phyloP scores from a whole-genome alignment of 768 basidiomycete species.

The Astraeus odoratus region DNA sequence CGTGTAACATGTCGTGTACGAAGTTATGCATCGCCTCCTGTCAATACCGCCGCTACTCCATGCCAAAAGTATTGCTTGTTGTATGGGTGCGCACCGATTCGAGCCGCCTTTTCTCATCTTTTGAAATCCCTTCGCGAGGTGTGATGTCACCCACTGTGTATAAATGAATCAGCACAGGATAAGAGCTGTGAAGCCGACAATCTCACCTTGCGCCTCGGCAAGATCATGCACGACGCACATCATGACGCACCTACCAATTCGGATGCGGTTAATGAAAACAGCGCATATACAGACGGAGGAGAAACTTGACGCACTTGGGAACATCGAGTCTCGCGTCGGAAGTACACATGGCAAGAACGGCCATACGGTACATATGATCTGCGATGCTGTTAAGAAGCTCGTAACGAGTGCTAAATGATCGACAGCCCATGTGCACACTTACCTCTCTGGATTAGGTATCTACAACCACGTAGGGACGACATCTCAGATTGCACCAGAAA shows the following conservation, averaged over 20 bases:
- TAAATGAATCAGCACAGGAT: not conserved
- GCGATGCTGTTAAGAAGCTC: constrained; percentile 54
- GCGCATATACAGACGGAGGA: not conserved
- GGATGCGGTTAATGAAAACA: not conserved
- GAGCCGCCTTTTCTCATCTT: constrained; percentile 68
- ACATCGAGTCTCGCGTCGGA: constrained; percentile 68
- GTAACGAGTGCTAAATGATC: not conserved
- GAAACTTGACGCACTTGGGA: constrained; percentile 48
- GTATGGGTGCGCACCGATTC: constrained; percentile 48
- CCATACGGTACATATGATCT: constrained; percentile 98
- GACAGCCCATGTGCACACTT: not conserved
- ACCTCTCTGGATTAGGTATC: constrained; percentile 87
- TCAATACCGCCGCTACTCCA: not conserved
- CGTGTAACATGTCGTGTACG: constrained; percentile 81
- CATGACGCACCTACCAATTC: constrained; percentile 62
- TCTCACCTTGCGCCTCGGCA: constrained; percentile 83
- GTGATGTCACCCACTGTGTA: constrained; percentile 84
- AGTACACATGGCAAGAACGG: constrained; percentile 83
- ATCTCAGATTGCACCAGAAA: not conserved
- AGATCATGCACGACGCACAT: constrained; percentile 92
- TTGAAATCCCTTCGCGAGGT: constrained; percentile 80
- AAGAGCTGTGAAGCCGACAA: not conserved
- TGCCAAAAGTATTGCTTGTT: not conserved
- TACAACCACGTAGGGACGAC: constrained; percentile 21
- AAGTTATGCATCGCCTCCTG: constrained; percentile 91